Evolutionary conservation across 2,329 filamentous ascomycete species (phyloP), one percentile per base, ranked within the genome.

Genomic region (Ustilaginoidea virens): DNA sequence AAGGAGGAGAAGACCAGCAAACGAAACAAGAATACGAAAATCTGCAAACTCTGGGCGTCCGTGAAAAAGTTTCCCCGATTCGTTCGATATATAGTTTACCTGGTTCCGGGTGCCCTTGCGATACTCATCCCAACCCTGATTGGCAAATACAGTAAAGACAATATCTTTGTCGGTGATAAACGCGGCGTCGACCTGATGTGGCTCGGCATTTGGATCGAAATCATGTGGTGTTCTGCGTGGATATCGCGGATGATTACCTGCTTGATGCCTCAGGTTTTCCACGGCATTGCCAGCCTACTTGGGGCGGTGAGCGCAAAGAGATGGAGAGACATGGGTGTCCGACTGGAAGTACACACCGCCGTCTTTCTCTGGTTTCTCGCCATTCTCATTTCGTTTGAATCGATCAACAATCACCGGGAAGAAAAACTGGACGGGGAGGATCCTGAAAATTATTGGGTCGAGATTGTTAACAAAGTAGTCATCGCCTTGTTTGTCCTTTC

Each of bases 131-230:
- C 63, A 1, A 50, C 66, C 7, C 44, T 67, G 5, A 45, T 63
- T 22, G 61, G 58, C 15, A 56, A 46, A n/a, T 48, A 56, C 16
- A 40, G 52, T n/a, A 33, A 52, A 2, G 38, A 48, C 4, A 45
- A 47, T n/a, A 45, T 53, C 9, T 47, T 77, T 2, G 71, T 68
- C 9, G 66, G 66, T 5, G 66, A 65, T 2, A 67, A 78, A 3
- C 83, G 83, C 1, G 82, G 78, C 13, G 83, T 93, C 0, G 47
- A 72, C 36, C 58, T 94, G 25, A 59, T 83, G 34, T 96, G 87
- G 87, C 94, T 96, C 46, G 80, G 80, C 17, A 83, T 94, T 36
- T 96, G 87, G 87, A 65, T 94, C 12, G 81, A 93, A 51, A 82
- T 93, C 23, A 66, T 94, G 16, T 96, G 87, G 87, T 63, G 87